Evolutionary conservation across 139 green algal species (phyloP).

Genomic region (Chlorella sorokiniana): DNA sequence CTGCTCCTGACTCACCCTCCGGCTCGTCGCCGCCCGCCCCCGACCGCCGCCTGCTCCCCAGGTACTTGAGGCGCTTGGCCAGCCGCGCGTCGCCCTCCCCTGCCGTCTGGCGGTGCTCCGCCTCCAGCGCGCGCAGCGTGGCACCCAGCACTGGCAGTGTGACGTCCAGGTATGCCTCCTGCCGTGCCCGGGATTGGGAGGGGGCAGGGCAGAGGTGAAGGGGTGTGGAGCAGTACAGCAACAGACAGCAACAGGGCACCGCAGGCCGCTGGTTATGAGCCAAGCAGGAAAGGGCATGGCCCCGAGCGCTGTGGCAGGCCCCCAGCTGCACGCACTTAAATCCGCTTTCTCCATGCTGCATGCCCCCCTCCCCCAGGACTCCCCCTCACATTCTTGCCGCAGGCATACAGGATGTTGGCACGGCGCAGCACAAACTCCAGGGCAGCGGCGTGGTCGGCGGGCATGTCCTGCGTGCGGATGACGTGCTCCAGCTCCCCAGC

Average conservation of each 20-base stretch:
- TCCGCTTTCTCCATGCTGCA: no score
- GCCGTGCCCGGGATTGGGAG: background rate
- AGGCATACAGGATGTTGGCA: conserved; percentile 27
- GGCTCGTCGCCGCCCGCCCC: background rate
- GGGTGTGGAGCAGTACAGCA: no score
- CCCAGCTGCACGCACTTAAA: no score
- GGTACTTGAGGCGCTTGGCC: conserved; percentile 33
- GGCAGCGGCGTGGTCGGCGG: conserved; percentile 8
- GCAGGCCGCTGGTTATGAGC: no score
- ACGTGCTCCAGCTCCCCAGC: conserved; percentile 17
- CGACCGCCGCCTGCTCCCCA: conserved; percentile 15
- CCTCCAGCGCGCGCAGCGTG: conserved; percentile 43
- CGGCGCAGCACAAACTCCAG: conserved; percentile 24
- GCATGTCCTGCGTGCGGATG: conserved; percentile 32
- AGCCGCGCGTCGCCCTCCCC: background rate
- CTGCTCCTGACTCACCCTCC: background rate
- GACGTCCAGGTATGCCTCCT: conserved; percentile 40
- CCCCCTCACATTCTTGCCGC: conserved; percentile 27
- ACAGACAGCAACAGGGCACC: no score
- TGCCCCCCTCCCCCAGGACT: background rate
- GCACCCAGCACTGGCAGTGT: conserved; percentile 44
- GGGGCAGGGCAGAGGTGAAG: background rate
- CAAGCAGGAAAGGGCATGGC: no score
- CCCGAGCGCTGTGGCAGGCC: no score
- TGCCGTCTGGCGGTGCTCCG: conserved; percentile 17